A percentile compares a stretch with the other conserved stretches of the same genome.
phyloP scores from a whole-genome alignment of 2,329 filamentous ascomycete genomes.

The Gyromitra esculenta region DNA sequence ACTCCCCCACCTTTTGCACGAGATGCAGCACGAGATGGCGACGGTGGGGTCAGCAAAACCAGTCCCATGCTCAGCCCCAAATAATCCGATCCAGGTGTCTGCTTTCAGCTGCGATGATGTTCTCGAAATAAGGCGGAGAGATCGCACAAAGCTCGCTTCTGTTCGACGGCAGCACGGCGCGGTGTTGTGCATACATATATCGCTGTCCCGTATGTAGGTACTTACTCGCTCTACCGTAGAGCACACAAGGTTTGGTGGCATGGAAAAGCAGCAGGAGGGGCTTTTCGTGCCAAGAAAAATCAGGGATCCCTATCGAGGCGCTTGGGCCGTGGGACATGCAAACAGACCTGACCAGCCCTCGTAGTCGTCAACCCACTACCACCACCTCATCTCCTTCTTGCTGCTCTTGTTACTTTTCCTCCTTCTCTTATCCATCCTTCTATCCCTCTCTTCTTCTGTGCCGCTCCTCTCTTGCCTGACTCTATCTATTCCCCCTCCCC shows the following conservation, averaged over 20 bases:
- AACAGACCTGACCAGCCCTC: conserved; percentile 40
- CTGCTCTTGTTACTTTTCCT: conserved; percentile 17
- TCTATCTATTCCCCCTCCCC: conserved; percentile 9
- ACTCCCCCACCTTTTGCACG: conserved; percentile 8
- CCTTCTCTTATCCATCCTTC: conserved; percentile 19
- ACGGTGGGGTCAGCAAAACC: neutral
- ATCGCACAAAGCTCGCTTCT: conserved; percentile 1
- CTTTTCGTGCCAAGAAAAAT: conserved; percentile 40
- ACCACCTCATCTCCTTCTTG: conserved; percentile 49
- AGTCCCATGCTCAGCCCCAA: neutral
- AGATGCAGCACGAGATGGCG: conserved; percentile 22
- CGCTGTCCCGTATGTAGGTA: too few species aligned
- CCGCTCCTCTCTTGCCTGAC: neutral
- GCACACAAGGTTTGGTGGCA: neutral
- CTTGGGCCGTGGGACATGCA: conserved; percentile 41
- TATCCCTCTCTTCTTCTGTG: conserved; percentile 8
- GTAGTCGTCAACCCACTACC: conserved; percentile 7
- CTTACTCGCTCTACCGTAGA: too few species aligned
- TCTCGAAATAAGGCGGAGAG: neutral
- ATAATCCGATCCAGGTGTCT: neutral
- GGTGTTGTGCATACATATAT: too few species aligned
- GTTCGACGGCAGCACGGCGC: conserved; percentile 4
- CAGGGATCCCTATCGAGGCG: conserved; percentile 43
- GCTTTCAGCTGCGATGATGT: neutral
- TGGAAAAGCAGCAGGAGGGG: conserved; percentile 15